phyloP scores from a whole-genome alignment of 2,329 filamentous ascomycete species.

The Clonostachys byssicola region DNA sequence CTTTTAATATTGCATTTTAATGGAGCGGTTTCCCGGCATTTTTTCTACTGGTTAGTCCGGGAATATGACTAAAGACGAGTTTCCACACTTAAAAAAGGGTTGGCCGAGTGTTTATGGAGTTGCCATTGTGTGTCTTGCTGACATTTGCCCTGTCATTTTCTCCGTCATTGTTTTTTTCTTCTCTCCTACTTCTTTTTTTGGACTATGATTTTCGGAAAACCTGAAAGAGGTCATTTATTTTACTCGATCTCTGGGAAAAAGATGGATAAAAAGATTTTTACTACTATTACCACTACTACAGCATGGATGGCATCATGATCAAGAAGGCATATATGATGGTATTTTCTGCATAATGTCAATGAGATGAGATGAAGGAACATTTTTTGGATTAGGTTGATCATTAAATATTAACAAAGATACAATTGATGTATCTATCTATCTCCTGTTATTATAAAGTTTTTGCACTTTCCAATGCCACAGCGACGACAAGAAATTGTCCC shows the following conservation, averaged over 20 bases:
- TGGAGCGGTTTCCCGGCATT: background rate
- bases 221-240: background rate
- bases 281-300: background rate
- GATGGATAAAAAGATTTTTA: background rate
- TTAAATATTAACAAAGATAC: too few relatives aligned
- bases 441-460: too few relatives aligned
- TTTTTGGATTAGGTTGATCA: too few relatives aligned
- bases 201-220: background rate
- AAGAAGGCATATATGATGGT: background rate
- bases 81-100: background rate
- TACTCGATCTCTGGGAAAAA: background rate
- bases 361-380: too few relatives aligned
- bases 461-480: too few relatives aligned
- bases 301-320: background rate
- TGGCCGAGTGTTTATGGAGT: too few relatives aligned
- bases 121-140: background rate
- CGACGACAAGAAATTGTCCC: too few relatives aligned
- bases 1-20: slow-evolving; percentile 16
- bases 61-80: background rate
- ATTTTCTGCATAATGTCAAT: background rate
- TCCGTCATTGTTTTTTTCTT: slow-evolving; percentile 2
- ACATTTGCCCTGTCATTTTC: background rate
- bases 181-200: slow-evolving; percentile 1
- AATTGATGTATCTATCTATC: too few relatives aligned
- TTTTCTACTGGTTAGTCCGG: background rate